Conservation (phyloP, 2,329 filamentous ascomycete species). For the Colletotrichum lupini region DNA sequence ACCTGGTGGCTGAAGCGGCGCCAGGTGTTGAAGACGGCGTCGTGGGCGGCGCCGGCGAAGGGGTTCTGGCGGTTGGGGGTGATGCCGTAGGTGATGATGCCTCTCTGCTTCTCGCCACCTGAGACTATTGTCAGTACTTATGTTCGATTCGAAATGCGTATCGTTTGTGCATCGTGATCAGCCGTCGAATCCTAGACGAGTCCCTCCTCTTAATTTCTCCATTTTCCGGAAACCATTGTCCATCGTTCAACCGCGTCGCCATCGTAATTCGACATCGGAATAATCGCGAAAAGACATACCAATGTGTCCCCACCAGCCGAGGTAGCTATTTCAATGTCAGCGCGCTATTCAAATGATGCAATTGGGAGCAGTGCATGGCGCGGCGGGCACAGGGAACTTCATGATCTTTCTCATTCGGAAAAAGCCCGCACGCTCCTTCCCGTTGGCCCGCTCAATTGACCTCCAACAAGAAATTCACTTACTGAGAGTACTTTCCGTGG, state of each 20-base stretch:
- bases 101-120: conserved; percentile 72
- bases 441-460: conserved; percentile 21
- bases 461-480: conserved; percentile 41
- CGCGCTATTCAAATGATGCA: not conserved
- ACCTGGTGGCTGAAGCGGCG: conserved; percentile 87
- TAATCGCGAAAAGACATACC: conserved; percentile 58
- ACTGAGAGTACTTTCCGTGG: conserved; percentile 57
- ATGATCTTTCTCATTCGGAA: conserved; percentile 35
- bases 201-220: not conserved
- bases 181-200: not conserved
- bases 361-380: not conserved
- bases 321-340: conserved; percentile 64
- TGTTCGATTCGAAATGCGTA: not conserved
- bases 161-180: not conserved
- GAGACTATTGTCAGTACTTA: conserved; percentile 28
- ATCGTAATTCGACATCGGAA: not conserved
- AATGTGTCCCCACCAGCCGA: conserved; percentile 80
- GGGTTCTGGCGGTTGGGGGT: conserved; percentile 91
- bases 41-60: conserved; percentile 80
- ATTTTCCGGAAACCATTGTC: not conserved
- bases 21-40: conserved; percentile 95
- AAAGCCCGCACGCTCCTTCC: conserved; percentile 44
- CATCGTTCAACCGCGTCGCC: conserved; percentile 9
- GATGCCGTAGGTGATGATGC: conserved; percentile 78
- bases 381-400: not conserved